Percentiles rank a stretch among this genome's conserved stretches.
These are phyloP conservation scores for Stachybotrys echinatus DNA, from an alignment of 2,329 filamentous ascomycete species.

Conservation along the genomic window DNA sequence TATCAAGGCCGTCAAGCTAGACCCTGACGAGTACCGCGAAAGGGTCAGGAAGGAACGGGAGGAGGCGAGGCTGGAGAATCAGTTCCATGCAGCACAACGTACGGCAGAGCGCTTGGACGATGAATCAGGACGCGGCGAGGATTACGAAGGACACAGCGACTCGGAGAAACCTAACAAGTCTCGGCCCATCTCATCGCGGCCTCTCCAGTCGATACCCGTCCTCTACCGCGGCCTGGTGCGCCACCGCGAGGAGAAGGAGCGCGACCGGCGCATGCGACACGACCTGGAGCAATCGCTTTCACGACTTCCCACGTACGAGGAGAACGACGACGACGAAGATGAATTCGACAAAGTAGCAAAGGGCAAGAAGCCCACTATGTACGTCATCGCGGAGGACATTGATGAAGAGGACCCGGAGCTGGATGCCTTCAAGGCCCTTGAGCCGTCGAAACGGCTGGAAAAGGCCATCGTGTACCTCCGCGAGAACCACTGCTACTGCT, in stretches of 20 bases:
- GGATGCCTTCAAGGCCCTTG: constrained; percentile 69
- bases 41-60: constrained; percentile 67
- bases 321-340: constrained; percentile 66
- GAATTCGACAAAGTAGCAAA: constrained; percentile 66
- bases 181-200: constrained; percentile 37
- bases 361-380: constrained; percentile 48
- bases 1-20: constrained; percentile 55
- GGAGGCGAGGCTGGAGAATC: constrained; percentile 60
- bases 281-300: constrained; percentile 62
- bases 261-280: constrained; percentile 58
- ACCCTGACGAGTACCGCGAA: constrained; percentile 69
- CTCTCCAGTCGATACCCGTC: constrained; percentile 65
- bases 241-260: constrained; percentile 63
- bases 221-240: constrained; percentile 74
- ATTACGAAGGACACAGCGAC: constrained; percentile 17
- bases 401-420: constrained; percentile 79
- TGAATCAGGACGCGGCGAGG: constrained; percentile 26
- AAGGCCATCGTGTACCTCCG: constrained; percentile 66
- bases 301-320: constrained; percentile 61
- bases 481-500: constrained; percentile 74
- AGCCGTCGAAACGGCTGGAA: constrained; percentile 59
- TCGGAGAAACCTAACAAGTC: constrained; percentile 4
- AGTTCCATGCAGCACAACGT: constrained; percentile 73
- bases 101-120: constrained; percentile 73
- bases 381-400: constrained; percentile 60